phyloP scores from a whole-genome alignment of 179 eudicot genomes.

The Drosera spatulata region DNA sequence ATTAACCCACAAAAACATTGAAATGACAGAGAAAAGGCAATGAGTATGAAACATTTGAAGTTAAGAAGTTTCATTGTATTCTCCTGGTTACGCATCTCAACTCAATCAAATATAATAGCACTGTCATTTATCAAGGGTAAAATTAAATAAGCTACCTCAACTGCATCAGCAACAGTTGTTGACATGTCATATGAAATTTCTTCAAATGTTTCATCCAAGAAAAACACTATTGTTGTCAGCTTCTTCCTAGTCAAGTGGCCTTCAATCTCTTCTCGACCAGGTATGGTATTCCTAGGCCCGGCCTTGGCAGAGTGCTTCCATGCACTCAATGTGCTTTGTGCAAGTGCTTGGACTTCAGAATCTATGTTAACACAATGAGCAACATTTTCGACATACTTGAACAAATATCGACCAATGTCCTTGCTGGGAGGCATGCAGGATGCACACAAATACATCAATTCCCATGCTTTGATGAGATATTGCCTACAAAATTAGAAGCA shows the following conservation, averaged over 20 bases:
- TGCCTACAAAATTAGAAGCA: conserved; percentile 34
- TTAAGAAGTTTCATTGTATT: too few relatives aligned
- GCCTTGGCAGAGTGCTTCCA: conserved; percentile 85
- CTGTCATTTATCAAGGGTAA: neutral
- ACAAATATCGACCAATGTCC: conserved; percentile 88
- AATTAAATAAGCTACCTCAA: conserved; percentile 48
- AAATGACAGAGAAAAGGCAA: too few relatives aligned
- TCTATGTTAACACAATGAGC: conserved; percentile 56
- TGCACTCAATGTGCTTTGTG: conserved; percentile 77
- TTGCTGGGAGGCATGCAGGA: conserved; percentile 99
- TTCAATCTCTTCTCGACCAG: conserved; percentile 96
- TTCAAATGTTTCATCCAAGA: conserved; percentile 98
- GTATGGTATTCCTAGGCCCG: conserved; percentile 85
- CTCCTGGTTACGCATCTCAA: neutral
- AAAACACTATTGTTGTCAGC: conserved; percentile 92
- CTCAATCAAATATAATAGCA: neutral
- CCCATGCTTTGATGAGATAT: conserved; percentile 80
- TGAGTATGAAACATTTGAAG: too few relatives aligned
- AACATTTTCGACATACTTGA: conserved; percentile 86
- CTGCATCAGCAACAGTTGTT: conserved; percentile 94
- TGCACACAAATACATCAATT: conserved; percentile 91
- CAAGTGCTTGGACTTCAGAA: conserved; percentile 69
- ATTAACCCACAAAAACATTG: too few relatives aligned
- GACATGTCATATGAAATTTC: conserved; percentile 96
- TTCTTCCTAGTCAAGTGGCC: conserved; percentile 77